Conservation (phyloP, 441 rosid species). For the Brassica balearica region DNA sequence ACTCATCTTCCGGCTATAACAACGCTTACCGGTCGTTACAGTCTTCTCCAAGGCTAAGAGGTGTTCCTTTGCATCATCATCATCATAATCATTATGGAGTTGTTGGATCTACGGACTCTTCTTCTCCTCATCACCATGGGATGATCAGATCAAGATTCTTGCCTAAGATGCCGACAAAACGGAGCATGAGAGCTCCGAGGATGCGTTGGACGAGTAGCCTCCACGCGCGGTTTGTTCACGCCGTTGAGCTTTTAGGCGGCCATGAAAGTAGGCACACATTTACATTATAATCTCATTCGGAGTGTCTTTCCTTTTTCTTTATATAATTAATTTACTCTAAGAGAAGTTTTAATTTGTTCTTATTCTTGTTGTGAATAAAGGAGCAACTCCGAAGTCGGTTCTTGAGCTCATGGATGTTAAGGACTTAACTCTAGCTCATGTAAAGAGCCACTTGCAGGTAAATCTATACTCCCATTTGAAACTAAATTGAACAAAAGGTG, state of each 20-base stretch:
- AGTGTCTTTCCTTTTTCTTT: background rate
- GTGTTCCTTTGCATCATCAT: conserved; percentile 48
- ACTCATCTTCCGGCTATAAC: conserved; percentile 42
- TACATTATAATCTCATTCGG: conserved; percentile 15
- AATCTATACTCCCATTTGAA: conserved; percentile 18
- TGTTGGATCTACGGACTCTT: conserved; percentile 55
- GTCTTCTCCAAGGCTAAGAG: conserved; percentile 55
- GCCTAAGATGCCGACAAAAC: conserved; percentile 64
- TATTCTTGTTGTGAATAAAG: conserved; percentile 41
- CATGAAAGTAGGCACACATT: conserved; percentile 68
- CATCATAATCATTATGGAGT: conserved; percentile 52
- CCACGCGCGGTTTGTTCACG: conserved; percentile 80
- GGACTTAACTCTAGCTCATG: conserved; percentile 88
- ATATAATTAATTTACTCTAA: background rate
- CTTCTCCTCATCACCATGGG: conserved; percentile 51
- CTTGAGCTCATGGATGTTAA: conserved; percentile 90
- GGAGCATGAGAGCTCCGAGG: conserved; percentile 91
- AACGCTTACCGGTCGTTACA: conserved; percentile 47
- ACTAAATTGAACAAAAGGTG: background rate
- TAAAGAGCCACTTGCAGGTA: conserved; percentile 92
- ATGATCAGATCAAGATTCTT: conserved; percentile 72
- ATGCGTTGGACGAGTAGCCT: conserved; percentile 90
- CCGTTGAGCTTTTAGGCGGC: conserved; percentile 90
- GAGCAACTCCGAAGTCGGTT: conserved; percentile 92
- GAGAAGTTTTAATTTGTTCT: conserved; percentile 2